phyloP scores from a whole-genome alignment of 2,329 filamentous ascomycete genomes.

The Xylariomycetidae sp. region DNA sequence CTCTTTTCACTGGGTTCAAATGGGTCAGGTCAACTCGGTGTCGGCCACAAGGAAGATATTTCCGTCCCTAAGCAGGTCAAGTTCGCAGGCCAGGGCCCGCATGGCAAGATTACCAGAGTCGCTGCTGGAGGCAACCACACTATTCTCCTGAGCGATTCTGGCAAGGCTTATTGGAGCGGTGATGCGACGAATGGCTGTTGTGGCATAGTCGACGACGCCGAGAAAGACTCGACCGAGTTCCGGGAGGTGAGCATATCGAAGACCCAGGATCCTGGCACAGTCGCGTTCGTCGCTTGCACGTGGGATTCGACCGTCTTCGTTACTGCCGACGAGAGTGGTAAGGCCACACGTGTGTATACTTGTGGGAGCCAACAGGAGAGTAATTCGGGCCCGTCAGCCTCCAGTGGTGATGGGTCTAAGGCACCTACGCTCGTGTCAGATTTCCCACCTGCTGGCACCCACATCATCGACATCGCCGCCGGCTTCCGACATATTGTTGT shows the following conservation, averaged over 20 bases:
- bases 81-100: conserved; percentile 41
- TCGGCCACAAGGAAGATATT: conserved; percentile 66
- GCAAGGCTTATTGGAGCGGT: conserved; percentile 60
- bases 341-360: conserved; percentile 48
- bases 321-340: conserved; percentile 35
- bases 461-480: conserved; percentile 61
- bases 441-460: conserved; percentile 57
- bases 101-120: conserved; percentile 32
- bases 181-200: conserved; percentile 50
- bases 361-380: conserved; percentile 37
- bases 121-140: conserved; percentile 82
- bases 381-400: conserved; percentile 32
- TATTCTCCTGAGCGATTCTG: conserved; percentile 57
- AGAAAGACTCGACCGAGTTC: conserved; percentile 31
- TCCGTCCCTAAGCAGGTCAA: conserved; percentile 57
- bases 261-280: conserved; percentile 17
- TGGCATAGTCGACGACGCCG: conserved; percentile 31
- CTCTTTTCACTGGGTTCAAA: conserved; percentile 71
- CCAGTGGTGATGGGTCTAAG: background rate
- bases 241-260: conserved; percentile 31
- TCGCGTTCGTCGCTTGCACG: conserved; percentile 58
- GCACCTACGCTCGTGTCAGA: conserved; percentile 39
- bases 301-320: conserved; percentile 71
- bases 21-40: conserved; percentile 65
- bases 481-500: conserved; percentile 73